Evolutionary conservation across 1,284 basidiomycete genomes (phyloP).

Genomic region (Trichosporon sp.): DNA sequence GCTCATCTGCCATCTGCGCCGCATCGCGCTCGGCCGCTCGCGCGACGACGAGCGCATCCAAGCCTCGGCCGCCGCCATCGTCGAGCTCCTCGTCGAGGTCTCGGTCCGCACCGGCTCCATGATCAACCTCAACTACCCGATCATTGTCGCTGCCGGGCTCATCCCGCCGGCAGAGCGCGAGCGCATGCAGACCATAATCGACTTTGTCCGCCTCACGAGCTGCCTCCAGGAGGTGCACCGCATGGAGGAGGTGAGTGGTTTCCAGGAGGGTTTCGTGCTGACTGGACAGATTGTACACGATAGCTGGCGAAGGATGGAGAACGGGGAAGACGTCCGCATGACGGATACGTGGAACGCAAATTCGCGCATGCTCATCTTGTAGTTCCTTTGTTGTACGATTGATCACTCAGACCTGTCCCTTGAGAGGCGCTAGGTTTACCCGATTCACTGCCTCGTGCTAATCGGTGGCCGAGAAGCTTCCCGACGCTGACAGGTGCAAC

Average conservation of each 20-base stretch:
- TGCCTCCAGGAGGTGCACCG: constrained; percentile 12
- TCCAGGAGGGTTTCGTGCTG: neutral
- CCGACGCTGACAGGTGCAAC: neutral
- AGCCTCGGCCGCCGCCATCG: constrained; percentile 11
- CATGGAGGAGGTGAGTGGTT: constrained; percentile 11
- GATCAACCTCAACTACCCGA: constrained; percentile 19
- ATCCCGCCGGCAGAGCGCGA: constrained; percentile 9
- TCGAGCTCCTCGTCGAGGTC: constrained; percentile 18
- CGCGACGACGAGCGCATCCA: constrained; percentile 8
- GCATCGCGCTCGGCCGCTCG: constrained; percentile 10
- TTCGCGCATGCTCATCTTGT: constrained; percentile 14
- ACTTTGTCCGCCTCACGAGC: constrained; percentile 13
- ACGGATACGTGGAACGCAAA: constrained; percentile 12
- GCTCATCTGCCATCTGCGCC: constrained; percentile 13
- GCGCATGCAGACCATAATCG: constrained; percentile 15
- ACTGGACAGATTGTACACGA: constrained; percentile 16
- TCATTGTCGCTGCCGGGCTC: constrained; percentile 10
- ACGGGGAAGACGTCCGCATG: constrained; percentile 13
- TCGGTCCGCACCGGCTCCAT: constrained; percentile 16
- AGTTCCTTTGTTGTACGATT: neutral
- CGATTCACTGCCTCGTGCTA: neutral
- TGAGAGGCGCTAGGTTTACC: too few relatives aligned
- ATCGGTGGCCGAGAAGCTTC: neutral
- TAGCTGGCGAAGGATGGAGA: constrained; percentile 10
- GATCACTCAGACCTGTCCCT: neutral